Evolutionary conservation across 2,329 filamentous ascomycete species (phyloP).

Genomic region (Mollisia scopiformis): DNA sequence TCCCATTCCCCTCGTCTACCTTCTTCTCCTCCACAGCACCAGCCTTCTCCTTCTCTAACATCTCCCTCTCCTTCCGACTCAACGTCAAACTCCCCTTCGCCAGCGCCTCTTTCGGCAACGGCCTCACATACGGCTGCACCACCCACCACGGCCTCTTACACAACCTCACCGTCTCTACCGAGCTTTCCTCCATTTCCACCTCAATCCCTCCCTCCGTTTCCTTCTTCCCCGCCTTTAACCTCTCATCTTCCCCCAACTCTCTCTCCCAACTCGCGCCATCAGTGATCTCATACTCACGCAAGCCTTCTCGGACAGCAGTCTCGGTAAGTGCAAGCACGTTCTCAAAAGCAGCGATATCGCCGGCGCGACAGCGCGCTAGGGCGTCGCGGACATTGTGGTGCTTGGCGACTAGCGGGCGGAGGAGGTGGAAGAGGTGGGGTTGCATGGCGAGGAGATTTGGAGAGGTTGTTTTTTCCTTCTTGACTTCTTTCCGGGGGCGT

Average conservation of each 20-base stretch:
- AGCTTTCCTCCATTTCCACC: conserved; percentile 53
- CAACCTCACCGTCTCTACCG: conserved; percentile 67
- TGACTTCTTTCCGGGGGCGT: conserved; percentile 45
- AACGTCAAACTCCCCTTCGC: conserved; percentile 76
- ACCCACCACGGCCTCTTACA: conserved; percentile 90
- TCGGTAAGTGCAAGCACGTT: conserved; percentile 77
- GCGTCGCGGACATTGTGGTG: conserved; percentile 86
- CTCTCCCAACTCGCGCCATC: conserved; percentile 53
- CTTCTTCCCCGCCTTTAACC: conserved; percentile 31
- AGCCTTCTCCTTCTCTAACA: conserved; percentile 26
- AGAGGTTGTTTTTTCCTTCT: conserved; percentile 40
- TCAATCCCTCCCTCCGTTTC: conserved; percentile 34
- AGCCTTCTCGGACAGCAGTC: conserved; percentile 69
- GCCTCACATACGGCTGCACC: conserved; percentile 83
- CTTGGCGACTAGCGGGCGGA: conserved; percentile 77
- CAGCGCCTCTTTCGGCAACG: conserved; percentile 84
- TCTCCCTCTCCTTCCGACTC: conserved; percentile 69
- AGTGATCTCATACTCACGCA: conserved; percentile 67
- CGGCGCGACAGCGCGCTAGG: conserved; percentile 69
- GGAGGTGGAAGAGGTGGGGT: conserved; percentile 88
- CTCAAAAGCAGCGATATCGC: conserved; percentile 79
- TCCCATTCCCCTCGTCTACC: conserved; percentile 11
- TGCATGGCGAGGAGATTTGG: conserved; percentile 82
- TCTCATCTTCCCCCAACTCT: conserved; percentile 34
- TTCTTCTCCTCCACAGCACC: conserved; percentile 16